Evolutionary conservation across 2,329 filamentous ascomycete genomes (phyloP).

Genomic region (Fusarium nygamai): DNA sequence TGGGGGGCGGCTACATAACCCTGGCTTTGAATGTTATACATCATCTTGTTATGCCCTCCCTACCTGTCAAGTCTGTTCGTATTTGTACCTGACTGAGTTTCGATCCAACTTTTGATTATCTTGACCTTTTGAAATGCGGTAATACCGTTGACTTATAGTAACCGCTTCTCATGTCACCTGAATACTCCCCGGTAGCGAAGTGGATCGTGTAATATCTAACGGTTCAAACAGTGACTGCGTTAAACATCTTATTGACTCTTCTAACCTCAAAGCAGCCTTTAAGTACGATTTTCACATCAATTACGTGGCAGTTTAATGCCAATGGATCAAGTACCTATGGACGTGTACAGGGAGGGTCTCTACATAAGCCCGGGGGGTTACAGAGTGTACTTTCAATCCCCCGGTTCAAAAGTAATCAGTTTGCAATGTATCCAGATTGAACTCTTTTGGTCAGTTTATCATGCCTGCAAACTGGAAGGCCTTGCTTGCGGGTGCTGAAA

Average conservation of each 20-base stretch:
- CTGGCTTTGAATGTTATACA: background rate
- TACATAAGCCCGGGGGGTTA: background rate
- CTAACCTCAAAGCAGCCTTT: background rate
- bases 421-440: background rate
- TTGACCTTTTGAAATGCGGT: background rate
- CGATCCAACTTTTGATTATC: background rate
- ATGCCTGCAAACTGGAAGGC: background rate
- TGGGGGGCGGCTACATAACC: background rate
- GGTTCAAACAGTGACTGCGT: too few species aligned
- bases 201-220: background rate
- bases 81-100: background rate
- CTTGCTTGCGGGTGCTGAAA: background rate
- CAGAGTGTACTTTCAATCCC: background rate
- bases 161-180: background rate
- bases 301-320: background rate
- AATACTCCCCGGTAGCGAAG: background rate
- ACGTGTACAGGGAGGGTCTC: background rate
- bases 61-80: background rate
- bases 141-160: background rate
- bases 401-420: background rate
- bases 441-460: background rate
- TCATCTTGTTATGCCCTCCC: background rate
- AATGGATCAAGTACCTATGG: background rate
- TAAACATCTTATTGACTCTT: background rate
- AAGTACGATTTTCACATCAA: background rate